Conservation (phyloP, 306 rosid species). For the Malus domestica region DNA sequence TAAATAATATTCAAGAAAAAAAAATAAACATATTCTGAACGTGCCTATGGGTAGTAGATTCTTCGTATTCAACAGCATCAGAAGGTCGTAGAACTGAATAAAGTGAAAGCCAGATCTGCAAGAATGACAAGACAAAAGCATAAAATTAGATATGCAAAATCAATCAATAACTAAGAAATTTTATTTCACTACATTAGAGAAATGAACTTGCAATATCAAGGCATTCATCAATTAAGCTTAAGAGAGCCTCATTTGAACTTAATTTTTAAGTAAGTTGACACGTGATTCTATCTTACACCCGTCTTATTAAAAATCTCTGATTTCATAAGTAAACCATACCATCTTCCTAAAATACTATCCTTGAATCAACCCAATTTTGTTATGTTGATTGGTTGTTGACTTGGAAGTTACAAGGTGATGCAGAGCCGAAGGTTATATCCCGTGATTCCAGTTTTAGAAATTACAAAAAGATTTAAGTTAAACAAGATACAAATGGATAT, state of each 20-base stretch:
- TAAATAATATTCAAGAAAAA: background rate
- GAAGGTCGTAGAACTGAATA: constrained; percentile 49
- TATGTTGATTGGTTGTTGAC: too few species aligned
- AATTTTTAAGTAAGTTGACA: background rate
- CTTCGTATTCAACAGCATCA: constrained; percentile 10
- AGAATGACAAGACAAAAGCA: constrained; percentile 11
- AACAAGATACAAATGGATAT: too few species aligned
- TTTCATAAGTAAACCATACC: background rate
- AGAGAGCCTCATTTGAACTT: background rate
- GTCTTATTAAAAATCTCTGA: background rate
- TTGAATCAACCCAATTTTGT: background rate
- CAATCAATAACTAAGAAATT: background rate
- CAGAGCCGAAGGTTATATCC: too few species aligned
- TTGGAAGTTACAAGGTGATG: too few species aligned
- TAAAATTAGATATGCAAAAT: background rate
- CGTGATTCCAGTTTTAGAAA: too few species aligned
- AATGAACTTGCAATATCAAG: background rate
- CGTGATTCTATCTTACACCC: background rate
- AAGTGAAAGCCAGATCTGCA: constrained; percentile 93
- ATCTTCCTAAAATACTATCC: background rate
- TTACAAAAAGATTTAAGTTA: too few species aligned
- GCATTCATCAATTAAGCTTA: background rate
- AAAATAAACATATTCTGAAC: constrained; percentile 9
- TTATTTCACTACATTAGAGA: background rate
- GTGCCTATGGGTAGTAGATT: constrained; percentile 50